Conservation (phyloP, 2,329 filamentous ascomycete genomes). For the Pezicula radicicola region DNA sequence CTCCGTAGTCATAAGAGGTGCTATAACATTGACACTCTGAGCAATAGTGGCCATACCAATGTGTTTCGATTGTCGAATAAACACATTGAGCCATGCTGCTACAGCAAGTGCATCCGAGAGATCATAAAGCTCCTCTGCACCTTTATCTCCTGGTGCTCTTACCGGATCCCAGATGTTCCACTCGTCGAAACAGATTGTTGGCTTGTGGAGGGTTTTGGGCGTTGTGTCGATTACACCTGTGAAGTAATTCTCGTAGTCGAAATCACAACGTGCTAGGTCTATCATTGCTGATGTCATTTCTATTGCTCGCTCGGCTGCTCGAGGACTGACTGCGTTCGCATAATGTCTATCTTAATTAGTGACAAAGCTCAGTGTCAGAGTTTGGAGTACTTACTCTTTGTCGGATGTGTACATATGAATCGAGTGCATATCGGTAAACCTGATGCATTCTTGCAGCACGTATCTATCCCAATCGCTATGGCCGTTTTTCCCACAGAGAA, state of each 20-base stretch:
- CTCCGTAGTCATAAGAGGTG: constrained; percentile 57
- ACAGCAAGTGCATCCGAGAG: constrained; percentile 60
- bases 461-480: constrained; percentile 58
- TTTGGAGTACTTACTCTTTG: constrained; percentile 25
- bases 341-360: constrained; percentile 41
- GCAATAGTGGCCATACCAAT: constrained; percentile 63
- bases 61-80: constrained; percentile 57
- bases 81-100: constrained; percentile 57
- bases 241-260: background rate
- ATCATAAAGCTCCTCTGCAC: constrained; percentile 59
- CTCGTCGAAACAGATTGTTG: constrained; percentile 64
- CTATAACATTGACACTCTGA: constrained; percentile 61
- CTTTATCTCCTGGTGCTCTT: constrained; percentile 55
- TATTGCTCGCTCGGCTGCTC: constrained; percentile 58
- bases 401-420: constrained; percentile 60
- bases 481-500: constrained; percentile 59
- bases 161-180: constrained; percentile 65
- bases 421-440: constrained; percentile 61
- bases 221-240: constrained; percentile 30
- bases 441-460: constrained; percentile 55
- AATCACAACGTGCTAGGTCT: constrained; percentile 56
- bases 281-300: constrained; percentile 56
- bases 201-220: constrained; percentile 28
- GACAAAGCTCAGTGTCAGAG: constrained; percentile 37
- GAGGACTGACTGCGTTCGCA: constrained; percentile 49